A percentile compares a stretch with the other conserved stretches of the same genome.
These are phyloP conservation scores for Chlorophyllum brunneum DNA, from an alignment of 768 basidiomycete genomes.

Conservation along the genomic window DNA sequence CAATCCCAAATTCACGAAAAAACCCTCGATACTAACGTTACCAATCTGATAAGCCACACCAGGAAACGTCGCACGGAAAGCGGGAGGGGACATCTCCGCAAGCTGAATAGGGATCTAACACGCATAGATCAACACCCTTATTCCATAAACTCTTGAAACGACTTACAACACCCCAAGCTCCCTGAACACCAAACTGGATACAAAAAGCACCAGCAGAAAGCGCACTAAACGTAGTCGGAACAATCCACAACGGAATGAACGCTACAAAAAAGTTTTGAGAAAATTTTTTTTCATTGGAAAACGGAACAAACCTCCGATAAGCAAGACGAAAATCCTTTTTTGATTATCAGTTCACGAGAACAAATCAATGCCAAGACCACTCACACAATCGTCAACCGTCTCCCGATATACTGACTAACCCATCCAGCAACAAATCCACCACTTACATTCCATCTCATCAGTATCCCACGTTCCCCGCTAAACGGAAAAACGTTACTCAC, in stretches of 20 bases:
- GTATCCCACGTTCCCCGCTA: background rate
- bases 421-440: conserved; percentile 74
- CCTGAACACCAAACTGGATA: conserved; percentile 85
- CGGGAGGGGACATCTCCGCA: conserved; percentile 81
- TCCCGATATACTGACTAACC: conserved; percentile 72
- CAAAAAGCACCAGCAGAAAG: conserved; percentile 86
- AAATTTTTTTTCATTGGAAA: background rate
- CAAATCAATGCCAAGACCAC: conserved; percentile 18
- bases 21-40: conserved; percentile 41
- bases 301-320: conserved; percentile 40
- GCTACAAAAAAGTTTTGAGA: conserved; percentile 19
- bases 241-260: conserved; percentile 79
- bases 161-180: conserved; percentile 84
- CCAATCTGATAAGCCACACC: conserved; percentile 85
- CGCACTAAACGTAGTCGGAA: conserved; percentile 63
- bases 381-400: conserved; percentile 77
- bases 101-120: conserved; percentile 70
- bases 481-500: conserved; percentile 21
- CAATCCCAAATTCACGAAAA: background rate
- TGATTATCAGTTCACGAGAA: conserved; percentile 2
- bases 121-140: conserved; percentile 35
- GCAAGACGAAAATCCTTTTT: conserved; percentile 46
- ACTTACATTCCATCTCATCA: conserved; percentile 21
- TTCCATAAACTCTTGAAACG: conserved; percentile 28
- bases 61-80: conserved; percentile 85